These are phyloP conservation scores for Capronia americana DNA, from an alignment of 2,329 filamentous ascomycete species.

Conservation along the genomic window DNA sequence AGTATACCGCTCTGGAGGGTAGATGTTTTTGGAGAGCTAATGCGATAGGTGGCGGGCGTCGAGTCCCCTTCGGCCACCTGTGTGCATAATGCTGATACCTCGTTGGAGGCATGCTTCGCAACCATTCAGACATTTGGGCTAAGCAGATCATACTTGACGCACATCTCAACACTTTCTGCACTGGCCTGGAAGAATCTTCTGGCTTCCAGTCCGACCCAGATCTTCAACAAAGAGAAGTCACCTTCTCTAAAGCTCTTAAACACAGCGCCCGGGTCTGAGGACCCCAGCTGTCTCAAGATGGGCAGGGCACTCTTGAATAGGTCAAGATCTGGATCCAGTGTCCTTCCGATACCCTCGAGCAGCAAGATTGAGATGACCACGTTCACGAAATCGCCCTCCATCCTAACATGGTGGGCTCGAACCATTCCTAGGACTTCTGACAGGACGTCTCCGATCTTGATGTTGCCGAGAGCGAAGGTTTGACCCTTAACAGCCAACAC, in stretches of 20 bases:
- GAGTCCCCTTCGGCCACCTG: not conserved
- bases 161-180: slow-evolving; percentile 85
- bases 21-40: not conserved
- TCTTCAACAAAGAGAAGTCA: slow-evolving; percentile 83
- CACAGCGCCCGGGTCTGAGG: slow-evolving; percentile 69
- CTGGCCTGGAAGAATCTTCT: slow-evolving; percentile 88
- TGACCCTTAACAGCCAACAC: slow-evolving; percentile 87
- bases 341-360: slow-evolving; percentile 90
- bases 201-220: slow-evolving; percentile 91
- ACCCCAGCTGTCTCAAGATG: slow-evolving; percentile 85
- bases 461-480: slow-evolving; percentile 88
- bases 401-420: slow-evolving; percentile 83
- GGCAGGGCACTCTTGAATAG: slow-evolving; percentile 85
- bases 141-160: slow-evolving; percentile 87
- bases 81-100: not conserved
- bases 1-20: not conserved
- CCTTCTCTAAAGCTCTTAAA: slow-evolving; percentile 70
- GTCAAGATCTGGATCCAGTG: slow-evolving; percentile 83
- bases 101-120: not conserved
- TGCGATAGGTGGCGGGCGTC: not conserved
- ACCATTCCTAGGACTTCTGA: slow-evolving; percentile 93
- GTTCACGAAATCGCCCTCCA: slow-evolving; percentile 98
- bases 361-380: slow-evolving; percentile 94
- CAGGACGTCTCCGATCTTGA: slow-evolving; percentile 94
- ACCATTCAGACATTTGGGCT: slow-evolving; percentile 51